Conservation (phyloP, 306 rosid species). For the Sesbania bispinosa region DNA sequence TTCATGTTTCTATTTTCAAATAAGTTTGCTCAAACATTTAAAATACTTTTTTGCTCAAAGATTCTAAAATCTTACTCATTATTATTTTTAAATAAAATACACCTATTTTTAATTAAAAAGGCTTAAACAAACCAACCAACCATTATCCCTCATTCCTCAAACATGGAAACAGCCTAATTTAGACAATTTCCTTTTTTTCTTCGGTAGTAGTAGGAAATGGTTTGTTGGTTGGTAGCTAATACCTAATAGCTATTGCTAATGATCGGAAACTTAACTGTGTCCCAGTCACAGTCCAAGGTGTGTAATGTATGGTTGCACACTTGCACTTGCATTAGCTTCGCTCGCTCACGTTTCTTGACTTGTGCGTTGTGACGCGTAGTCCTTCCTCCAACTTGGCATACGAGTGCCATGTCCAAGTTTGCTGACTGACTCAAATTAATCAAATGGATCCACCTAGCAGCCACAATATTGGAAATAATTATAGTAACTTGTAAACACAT, state of each 20-base stretch:
- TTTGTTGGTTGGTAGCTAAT: constrained; percentile 14
- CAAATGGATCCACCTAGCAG: too few relatives aligned
- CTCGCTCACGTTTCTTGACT: constrained; percentile 16
- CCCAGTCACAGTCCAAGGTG: background rate
- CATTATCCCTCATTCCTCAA: background rate
- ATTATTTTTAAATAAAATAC: too few relatives aligned
- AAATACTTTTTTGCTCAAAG: too few relatives aligned
- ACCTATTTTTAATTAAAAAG: too few relatives aligned
- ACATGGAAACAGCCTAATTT: constrained; percentile 2
- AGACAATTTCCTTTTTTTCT: background rate
- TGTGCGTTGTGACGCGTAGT: constrained; percentile 19
- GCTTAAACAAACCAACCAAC: constrained; percentile 7
- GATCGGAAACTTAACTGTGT: background rate
- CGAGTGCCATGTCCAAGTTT: background rate
- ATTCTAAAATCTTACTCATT: too few relatives aligned
- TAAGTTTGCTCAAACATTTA: too few relatives aligned
- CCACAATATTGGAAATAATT: background rate
- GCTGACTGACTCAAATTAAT: constrained; percentile 27
- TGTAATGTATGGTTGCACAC: constrained; percentile 2
- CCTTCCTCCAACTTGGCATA: background rate
- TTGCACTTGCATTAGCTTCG: constrained; percentile 10
- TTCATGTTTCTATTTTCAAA: too few relatives aligned
- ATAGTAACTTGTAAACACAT: background rate
- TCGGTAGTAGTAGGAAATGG: background rate
- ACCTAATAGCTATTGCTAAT: background rate